Base-by-base conservation (phyloP, 768 basidiomycete species). In the Neoboletus subvelutipes region DNA sequence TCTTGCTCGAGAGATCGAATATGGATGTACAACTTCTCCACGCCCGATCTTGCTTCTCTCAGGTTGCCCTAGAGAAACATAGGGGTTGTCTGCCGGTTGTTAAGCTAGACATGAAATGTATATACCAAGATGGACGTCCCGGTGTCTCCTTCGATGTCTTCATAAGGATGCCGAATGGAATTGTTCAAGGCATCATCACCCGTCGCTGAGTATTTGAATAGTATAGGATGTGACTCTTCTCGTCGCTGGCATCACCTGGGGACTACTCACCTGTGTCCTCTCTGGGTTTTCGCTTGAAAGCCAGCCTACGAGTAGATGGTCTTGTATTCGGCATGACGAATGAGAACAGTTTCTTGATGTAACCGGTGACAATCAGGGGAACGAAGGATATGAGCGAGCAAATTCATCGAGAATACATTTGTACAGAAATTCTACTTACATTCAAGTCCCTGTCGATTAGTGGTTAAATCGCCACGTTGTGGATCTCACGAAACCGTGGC, bases 401-500 rank as follows among this genome's bases (percentile, higher is more conserved):
- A 29, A 18, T 24, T 18, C 17, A 41, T 49, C 5, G 3, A 1
- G 1, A n/a, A 7, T 15, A 4, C 22, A 20, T 18, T 6, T 31
- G n/a, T n/a, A n/a, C n/a, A n/a, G n/a, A n/a, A n/a, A n/a, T n/a
- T n/a, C n/a, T n/a, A n/a, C n/a, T n/a, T 17, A n/a, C 12, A 15
- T 0, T 10, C 29, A 63, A 62, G 73, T 75, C 74, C 72, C 61
- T 74, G 72, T 74, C 74, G 74, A 74, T 74, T 74, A 75, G 73
- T 74, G 73, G 73, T 75, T 71, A 74, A 75, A 74, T 74, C 73
- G 64, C 64, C 74, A 74, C 71, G 73, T 74, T 75, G 73, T 74
- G 73, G 73, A 67, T 36, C 52, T 60, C 69, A 62, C 71, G 61
- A 18, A 20, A 64, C 73, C 73, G 73, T 74, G 74, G 63, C 62